Conservation (phyloP, 768 basidiomycete genomes). For the Pleurotus eryngii region DNA sequence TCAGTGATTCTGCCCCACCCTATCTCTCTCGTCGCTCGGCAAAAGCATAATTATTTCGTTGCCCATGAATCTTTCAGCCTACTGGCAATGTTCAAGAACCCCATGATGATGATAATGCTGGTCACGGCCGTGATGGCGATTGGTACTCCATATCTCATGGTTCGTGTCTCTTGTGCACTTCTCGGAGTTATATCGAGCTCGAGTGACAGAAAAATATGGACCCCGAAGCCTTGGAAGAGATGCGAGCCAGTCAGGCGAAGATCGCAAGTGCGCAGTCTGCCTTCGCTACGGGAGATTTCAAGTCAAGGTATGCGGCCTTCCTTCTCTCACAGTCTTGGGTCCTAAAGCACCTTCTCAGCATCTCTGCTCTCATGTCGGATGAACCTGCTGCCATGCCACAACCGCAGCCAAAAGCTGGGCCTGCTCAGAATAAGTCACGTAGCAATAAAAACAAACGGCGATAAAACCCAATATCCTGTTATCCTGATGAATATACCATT, state of each 20-base stretch:
- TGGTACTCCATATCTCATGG: conserved; percentile 75
- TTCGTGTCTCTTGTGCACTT: conserved; percentile 22
- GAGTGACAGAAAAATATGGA: conserved; percentile 70
- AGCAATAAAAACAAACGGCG: conserved; percentile 5
- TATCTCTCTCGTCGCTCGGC: conserved; percentile 49
- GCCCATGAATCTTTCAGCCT: conserved; percentile 73
- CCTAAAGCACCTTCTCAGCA: background rate
- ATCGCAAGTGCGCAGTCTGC: conserved; percentile 53
- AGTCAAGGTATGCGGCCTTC: conserved; percentile 44
- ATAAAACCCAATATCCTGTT: background rate
- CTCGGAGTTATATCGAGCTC: background rate
- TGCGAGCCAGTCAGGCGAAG: conserved; percentile 59
- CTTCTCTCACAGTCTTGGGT: background rate
- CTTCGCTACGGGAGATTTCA: conserved; percentile 55
- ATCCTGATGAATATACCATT: background rate
- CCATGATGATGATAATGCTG: conserved; percentile 82
- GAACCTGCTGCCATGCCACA: background rate
- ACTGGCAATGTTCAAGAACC: conserved; percentile 73
- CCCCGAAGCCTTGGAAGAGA: conserved; percentile 62
- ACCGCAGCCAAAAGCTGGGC: background rate
- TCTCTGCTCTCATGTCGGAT: conserved; percentile 4
- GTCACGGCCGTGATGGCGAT: conserved; percentile 64
- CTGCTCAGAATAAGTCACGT: conserved; percentile 4
- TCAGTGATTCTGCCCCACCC: conserved; percentile 59
- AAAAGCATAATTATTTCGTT: conserved; percentile 61